Percentiles rank a stretch among this genome's conserved stretches.
Conservation (phyloP, 2,329 filamentous ascomycete genomes). For the Pestalotiopsis sp. region DNA sequence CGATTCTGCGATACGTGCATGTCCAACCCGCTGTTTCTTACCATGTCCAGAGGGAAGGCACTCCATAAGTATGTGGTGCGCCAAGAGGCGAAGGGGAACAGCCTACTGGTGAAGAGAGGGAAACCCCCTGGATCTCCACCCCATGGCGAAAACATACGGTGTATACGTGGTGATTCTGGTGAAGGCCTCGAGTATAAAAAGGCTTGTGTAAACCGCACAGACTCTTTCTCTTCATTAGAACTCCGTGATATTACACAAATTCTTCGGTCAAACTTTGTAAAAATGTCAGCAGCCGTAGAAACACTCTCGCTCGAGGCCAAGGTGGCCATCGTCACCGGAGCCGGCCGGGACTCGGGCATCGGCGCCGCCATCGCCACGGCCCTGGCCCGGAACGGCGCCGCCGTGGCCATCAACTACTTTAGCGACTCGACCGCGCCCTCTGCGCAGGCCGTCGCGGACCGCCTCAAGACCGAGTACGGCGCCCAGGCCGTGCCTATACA, state of each 20-base stretch:
- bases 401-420: slow-evolving; percentile 23
- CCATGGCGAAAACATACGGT: background rate
- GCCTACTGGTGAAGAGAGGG: too few relatives aligned
- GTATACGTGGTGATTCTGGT: background rate
- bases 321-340: slow-evolving; percentile 36
- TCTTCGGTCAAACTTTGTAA: background rate
- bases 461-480: slow-evolving; percentile 14
- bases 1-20: too few relatives aligned
- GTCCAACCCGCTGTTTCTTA: too few relatives aligned
- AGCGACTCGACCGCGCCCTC: slow-evolving; percentile 15
- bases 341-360: slow-evolving; percentile 34
- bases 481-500: slow-evolving; percentile 20
- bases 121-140: too few relatives aligned
- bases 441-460: slow-evolving; percentile 18
- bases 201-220: background rate
- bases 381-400: slow-evolving; percentile 22
- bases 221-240: background rate
- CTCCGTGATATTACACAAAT: background rate
- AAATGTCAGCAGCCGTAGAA: slow-evolving; percentile 10
- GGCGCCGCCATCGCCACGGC: slow-evolving; percentile 32
- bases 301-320: slow-evolving; percentile 33
- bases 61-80: too few relatives aligned
- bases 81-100: too few relatives aligned
- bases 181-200: background rate
- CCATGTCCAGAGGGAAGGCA: too few relatives aligned